Conservation (phyloP, 352 stramenopile genomes). For the Globisporangium paroecandrum region DNA sequence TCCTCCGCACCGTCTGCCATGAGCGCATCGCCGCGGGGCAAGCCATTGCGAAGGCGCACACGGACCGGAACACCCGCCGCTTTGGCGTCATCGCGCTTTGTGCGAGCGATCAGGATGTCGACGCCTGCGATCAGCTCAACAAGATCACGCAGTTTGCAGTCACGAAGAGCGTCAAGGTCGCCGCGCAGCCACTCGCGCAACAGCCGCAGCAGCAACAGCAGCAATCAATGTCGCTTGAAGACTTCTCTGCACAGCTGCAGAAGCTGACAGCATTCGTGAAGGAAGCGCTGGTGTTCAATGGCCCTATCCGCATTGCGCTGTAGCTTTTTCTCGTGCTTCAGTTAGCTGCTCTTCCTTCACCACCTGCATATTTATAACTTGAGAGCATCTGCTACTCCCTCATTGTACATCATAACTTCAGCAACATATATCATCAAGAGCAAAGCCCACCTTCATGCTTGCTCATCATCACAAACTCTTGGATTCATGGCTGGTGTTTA, state of each 20-base stretch:
- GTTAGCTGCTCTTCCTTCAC: not conserved
- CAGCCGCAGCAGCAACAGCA: not conserved
- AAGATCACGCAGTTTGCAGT: conserved; percentile 37
- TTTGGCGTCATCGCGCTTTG: conserved; percentile 33
- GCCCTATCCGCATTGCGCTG: conserved; percentile 20
- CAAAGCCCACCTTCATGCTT: not conserved
- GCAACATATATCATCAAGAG: not conserved
- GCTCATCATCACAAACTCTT: not conserved
- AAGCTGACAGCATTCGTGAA: conserved; percentile 26
- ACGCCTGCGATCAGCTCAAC: conserved; percentile 22
- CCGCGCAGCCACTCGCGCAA: not conserved
- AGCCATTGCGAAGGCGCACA: conserved; percentile 24
- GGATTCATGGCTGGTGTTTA: conserved; percentile 6
- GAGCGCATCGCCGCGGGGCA: conserved; percentile 25
- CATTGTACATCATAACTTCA: not conserved
- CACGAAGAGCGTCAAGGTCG: conserved; percentile 35
- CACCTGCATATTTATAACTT: conserved; percentile 11
- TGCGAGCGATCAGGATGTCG: conserved; percentile 28
- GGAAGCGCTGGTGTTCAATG: conserved; percentile 22
- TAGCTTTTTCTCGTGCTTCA: not conserved
- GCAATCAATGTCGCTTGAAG: conserved; percentile 22
- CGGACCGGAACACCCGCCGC: conserved; percentile 16
- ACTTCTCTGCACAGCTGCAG: conserved; percentile 36
- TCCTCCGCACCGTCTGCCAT: conserved; percentile 40
- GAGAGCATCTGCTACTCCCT: not conserved